Conservation (phyloP, 176 grass and related monocot genomes). For the Lolium rigidum region DNA sequence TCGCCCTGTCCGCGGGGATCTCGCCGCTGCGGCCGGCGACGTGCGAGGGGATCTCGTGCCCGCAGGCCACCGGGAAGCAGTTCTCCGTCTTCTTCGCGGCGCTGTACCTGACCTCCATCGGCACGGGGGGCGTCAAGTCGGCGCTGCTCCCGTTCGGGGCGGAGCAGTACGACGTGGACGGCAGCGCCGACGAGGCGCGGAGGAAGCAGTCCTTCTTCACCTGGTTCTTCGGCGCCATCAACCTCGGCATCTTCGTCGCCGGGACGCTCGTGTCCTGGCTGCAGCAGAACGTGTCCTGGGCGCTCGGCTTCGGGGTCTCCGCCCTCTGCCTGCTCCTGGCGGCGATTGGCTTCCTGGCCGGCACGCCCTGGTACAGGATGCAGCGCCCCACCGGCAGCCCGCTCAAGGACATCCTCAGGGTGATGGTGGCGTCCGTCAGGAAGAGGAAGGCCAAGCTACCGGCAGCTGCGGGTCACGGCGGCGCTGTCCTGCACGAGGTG, state of each 20-base stretch:
- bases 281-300: conserved; percentile 71
- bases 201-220: conserved; percentile 85
- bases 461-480: not conserved
- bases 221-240: conserved; percentile 76
- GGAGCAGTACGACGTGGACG: conserved; percentile 72
- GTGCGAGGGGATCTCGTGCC: conserved; percentile 50
- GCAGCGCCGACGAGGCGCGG: conserved; percentile 21
- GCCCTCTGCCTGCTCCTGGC: conserved; percentile 54
- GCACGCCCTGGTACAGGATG: conserved; percentile 57
- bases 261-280: conserved; percentile 76
- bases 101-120: conserved; percentile 76
- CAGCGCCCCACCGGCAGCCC: conserved; percentile 62
- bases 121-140: conserved; percentile 74
- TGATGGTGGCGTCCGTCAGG: conserved; percentile 49
- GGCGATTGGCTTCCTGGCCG: conserved; percentile 51
- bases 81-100: conserved; percentile 68
- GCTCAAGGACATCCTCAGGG: conserved; percentile 60
- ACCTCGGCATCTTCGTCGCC: conserved; percentile 69
- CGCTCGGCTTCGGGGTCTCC: conserved; percentile 71
- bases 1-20: conserved; percentile 55
- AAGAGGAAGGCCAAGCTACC: conserved; percentile 44
- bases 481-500: conserved; percentile 35
- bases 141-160: conserved; percentile 82
- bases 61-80: conserved; percentile 53
- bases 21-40: conserved; percentile 59